phyloP scores from a whole-genome alignment of 208 protist species.

The Leishmania mexicana region DNA sequence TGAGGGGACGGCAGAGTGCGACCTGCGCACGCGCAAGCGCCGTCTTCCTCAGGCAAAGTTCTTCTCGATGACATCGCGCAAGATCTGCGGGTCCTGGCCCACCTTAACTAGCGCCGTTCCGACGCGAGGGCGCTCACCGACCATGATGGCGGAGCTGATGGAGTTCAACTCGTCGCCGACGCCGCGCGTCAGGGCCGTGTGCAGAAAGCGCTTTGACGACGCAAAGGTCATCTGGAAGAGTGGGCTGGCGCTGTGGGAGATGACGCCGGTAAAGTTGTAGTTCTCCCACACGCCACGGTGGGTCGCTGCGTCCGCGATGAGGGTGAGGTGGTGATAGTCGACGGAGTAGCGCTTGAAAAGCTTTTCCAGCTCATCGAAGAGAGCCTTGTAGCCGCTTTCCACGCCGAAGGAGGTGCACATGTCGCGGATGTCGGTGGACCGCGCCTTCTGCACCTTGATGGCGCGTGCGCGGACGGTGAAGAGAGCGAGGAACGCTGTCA shows the following conservation, averaged over 20 bases:
- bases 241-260: constrained; percentile 83
- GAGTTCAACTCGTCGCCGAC: constrained; percentile 81
- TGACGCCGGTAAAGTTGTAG: constrained; percentile 90
- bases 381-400: constrained; percentile 76
- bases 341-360: constrained; percentile 90
- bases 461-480: constrained; percentile 71
- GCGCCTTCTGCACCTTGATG: constrained; percentile 65
- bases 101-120: constrained; percentile 82
- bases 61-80: constrained; percentile 80
- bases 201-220: constrained; percentile 83
- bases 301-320: constrained; percentile 90
- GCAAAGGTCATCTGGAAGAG: constrained; percentile 94
- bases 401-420: constrained; percentile 79
- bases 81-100: constrained; percentile 49
- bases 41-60: constrained; percentile 37
- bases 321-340: constrained; percentile 85
- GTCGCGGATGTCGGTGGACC: constrained; percentile 90
- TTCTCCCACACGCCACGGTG: constrained; percentile 89
- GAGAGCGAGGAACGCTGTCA: constrained; percentile 76
- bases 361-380: constrained; percentile 88
- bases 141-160: constrained; percentile 90
- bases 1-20: not conserved
- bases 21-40: not conserved
- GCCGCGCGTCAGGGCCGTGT: constrained; percentile 80
- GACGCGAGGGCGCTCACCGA: constrained; percentile 85